Conservation (phyloP, 1,139 yeast species). For the Yamadazyma buinensis region DNA sequence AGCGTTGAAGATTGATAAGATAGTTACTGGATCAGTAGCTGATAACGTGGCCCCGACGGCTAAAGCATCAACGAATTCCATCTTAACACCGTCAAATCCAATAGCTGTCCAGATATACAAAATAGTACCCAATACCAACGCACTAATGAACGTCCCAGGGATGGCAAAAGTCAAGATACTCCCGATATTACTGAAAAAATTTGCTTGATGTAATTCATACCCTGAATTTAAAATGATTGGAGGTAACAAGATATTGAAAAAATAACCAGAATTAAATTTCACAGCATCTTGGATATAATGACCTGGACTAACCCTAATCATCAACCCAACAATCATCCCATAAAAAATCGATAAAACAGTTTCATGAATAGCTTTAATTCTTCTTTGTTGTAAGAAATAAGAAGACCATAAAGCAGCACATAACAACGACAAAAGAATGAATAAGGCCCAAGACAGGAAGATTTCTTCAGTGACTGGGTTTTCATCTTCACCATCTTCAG, state of each 20-base stretch:
- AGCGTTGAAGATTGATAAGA: constrained; percentile 91
- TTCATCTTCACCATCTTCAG: constrained; percentile 61
- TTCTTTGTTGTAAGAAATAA: constrained; percentile 84
- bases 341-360: constrained; percentile 93
- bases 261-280: constrained; percentile 89
- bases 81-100: constrained; percentile 82
- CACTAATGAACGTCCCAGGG: constrained; percentile 92
- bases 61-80: constrained; percentile 92
- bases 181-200: constrained; percentile 88
- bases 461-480: constrained; percentile 96
- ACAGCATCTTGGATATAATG: constrained; percentile 97
- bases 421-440: constrained; percentile 74
- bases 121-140: constrained; percentile 82
- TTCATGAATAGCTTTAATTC: constrained; percentile 94
- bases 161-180: constrained; percentile 93
- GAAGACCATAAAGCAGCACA: constrained; percentile 94
- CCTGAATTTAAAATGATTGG: constrained; percentile 97
- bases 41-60: constrained; percentile 97
- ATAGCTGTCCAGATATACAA: constrained; percentile 86
- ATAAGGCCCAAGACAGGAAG: constrained; percentile 95
- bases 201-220: constrained; percentile 91
- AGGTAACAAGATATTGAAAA: constrained; percentile 89
- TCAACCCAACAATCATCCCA: constrained; percentile 93
- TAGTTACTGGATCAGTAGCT: constrained; percentile 98
- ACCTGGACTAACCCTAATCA: constrained; percentile 89